Evolutionary conservation across 179 eudicot genomes (phyloP), one percentile per base, ranked within the genome.

Genomic region (Corrigiola litoralis): DNA sequence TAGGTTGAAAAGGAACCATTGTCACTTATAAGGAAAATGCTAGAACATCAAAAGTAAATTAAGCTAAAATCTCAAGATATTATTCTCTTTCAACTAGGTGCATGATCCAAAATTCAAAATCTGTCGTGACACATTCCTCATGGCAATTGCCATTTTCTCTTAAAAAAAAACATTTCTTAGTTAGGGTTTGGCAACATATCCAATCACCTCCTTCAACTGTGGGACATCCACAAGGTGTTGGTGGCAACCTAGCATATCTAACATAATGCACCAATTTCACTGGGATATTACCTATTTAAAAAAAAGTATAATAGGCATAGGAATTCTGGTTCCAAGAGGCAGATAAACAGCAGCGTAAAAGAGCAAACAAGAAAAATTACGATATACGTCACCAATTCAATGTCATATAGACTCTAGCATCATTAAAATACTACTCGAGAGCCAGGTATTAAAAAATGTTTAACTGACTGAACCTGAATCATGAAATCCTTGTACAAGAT

Each of bases 401-500:
- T n/a, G n/a, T n/a, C n/a, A n/a, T n/a, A n/a, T n/a, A n/a, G n/a
- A n/a, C n/a, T n/a, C n/a, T n/a, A n/a, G n/a, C n/a, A n/a, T n/a
- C n/a, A n/a, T n/a, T n/a, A n/a, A n/a, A n/a, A n/a, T n/a, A n/a
- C n/a, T n/a, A n/a, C n/a, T n/a, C n/a, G n/a, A n/a, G n/a, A n/a
- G n/a, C n/a, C n/a, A n/a, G n/a, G n/a, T n/a, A n/a, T n/a, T n/a
- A 4, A 20, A 16, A 7, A 46, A 55, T 21, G 28, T 38, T n/a
- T 17, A 34, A 55, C 61, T 29, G 58, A 61, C 66, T 57, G 12
- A 49, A 92, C 99, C 99, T 94, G 99, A 75, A 95, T 76, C 99
- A 95, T 95, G 79, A 95, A 95, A 70, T 95, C 97, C 82, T 88
- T 95, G 84, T 85, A 77, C 79, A 95, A 77, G 76, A 86, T 85